Conservation (phyloP, 495 filamentous ascomycete genomes). For the Haplographium delicatum region DNA sequence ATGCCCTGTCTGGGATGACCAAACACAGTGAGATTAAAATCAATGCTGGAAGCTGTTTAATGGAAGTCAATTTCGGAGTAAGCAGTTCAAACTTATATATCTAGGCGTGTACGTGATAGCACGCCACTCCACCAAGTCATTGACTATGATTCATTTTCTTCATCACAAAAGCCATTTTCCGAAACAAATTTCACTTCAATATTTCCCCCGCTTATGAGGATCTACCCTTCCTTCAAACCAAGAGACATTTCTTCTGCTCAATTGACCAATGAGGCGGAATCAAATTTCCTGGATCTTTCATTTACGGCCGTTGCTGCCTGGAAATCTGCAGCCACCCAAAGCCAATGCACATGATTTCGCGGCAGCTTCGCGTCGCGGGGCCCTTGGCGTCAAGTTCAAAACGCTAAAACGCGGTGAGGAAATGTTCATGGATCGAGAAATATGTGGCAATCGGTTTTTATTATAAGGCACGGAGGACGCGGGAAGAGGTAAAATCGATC, state of each 20-base stretch:
- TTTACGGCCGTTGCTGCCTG: constrained; percentile 1
- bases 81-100: background rate
- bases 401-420: no score
- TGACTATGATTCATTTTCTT: background rate
- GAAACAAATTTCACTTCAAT: background rate
- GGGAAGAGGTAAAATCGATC: no score
- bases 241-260: background rate
- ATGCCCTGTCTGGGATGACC: no score
- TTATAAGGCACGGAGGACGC: no score
- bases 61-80: background rate
- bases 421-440: no score
- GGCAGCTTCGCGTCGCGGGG: background rate
- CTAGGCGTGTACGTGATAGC: background rate
- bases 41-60: no score
- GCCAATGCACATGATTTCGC: background rate
- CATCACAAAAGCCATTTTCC: background rate
- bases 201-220: background rate
- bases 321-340: background rate
- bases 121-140: background rate
- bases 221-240: background rate
- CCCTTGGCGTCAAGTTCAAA: no score
- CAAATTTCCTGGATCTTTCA: background rate
- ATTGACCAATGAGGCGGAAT: background rate
- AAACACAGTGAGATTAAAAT: no score
- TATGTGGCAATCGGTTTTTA: no score